These are phyloP conservation scores for Suillus alpinus DNA, from an alignment of 768 basidiomycete genomes.

Conservation along the genomic window DNA sequence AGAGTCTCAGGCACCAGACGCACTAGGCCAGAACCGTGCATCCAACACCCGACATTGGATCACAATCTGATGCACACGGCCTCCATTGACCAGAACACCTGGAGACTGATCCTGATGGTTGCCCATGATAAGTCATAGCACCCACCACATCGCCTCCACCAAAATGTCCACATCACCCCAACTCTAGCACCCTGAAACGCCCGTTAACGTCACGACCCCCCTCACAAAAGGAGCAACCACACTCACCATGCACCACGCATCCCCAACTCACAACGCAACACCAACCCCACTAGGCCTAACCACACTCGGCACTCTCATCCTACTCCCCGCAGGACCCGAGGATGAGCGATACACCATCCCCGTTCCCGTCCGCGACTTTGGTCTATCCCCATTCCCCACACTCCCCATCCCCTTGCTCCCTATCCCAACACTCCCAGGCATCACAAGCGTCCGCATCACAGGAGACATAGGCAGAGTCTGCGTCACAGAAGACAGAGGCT, in stretches of 20 bases:
- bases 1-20: neutral
- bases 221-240: neutral
- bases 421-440: neutral
- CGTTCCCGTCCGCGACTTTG: constrained; percentile 60
- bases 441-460: constrained; percentile 13
- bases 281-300: constrained; percentile 1
- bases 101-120: neutral
- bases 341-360: constrained; percentile 59
- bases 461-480: constrained; percentile 15
- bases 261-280: neutral
- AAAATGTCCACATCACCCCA: neutral
- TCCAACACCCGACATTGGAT: neutral
- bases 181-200: neutral
- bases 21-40: neutral
- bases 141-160: neutral
- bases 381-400: constrained; percentile 24
- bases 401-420: neutral
- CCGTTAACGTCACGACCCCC: neutral
- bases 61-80: neutral
- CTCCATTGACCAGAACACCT: neutral
- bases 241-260: neutral
- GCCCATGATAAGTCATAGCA: neutral
- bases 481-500: constrained; percentile 15
- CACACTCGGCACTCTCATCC: constrained; percentile 35
- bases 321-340: constrained; percentile 26